Conservation (phyloP, 352 stramenopile genomes). For the Peronospora farinosa region DNA sequence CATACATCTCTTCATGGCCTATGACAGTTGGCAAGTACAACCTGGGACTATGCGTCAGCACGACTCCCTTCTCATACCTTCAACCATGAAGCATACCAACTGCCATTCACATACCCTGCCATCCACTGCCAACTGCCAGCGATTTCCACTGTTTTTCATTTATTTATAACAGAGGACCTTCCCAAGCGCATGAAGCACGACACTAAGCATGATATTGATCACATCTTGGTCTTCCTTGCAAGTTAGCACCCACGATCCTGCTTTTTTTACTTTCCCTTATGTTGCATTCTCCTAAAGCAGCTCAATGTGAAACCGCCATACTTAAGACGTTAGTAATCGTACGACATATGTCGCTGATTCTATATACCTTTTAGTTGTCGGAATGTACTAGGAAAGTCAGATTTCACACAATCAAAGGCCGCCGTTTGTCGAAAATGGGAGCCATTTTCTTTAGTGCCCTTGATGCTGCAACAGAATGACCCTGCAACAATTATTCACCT, state of each 20-base stretch:
- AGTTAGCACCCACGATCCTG: constrained; percentile 57
- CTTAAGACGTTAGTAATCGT: constrained; percentile 66
- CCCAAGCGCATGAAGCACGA: constrained; percentile 41
- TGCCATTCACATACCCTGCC: too few species aligned
- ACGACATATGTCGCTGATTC: constrained; percentile 79
- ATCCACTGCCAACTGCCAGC: too few species aligned
- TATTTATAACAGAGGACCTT: constrained; percentile 36
- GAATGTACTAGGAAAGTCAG: constrained; percentile 71
- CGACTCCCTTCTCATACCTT: too few species aligned
- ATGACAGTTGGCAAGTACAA: too few species aligned
- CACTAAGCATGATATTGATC: too few species aligned
- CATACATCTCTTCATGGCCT: too few species aligned
- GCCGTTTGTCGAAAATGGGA: constrained; percentile 61
- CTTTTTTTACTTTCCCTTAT: constrained; percentile 48
- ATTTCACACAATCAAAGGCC: constrained; percentile 58
- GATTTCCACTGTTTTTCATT: constrained; percentile 3
- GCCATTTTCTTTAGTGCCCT: constrained; percentile 47
- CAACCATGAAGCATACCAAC: too few species aligned
- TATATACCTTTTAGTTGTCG: constrained; percentile 63
- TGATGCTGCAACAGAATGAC: constrained; percentile 27
- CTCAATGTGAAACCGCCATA: constrained; percentile 65
- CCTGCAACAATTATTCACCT: constrained; percentile 12
- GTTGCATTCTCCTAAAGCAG: too few species aligned
- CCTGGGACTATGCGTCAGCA: too few species aligned
- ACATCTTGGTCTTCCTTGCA: constrained; percentile 83